Base-by-base conservation (phyloP, 768 basidiomycete species). In the Boletus rubropictus region DNA sequence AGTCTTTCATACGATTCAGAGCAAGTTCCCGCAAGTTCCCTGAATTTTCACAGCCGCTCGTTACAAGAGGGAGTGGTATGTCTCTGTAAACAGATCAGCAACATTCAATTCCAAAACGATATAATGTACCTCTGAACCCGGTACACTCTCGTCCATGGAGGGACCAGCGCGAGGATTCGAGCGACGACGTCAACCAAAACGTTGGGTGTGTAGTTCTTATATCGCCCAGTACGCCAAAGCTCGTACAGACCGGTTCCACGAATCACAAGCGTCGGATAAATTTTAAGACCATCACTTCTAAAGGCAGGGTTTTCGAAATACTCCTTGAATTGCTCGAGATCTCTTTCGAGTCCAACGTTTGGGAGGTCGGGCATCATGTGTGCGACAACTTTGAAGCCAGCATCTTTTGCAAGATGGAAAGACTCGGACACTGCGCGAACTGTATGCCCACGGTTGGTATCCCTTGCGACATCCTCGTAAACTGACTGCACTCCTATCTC, bases 341-440 rank as follows among this genome's bases (percentile, higher is more conserved):
- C 96, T 47, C 96, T 82, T 71, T 98, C 96, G 49, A 95, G 78
- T 28, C 96, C 96, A 48, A 98, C 90, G 63, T 99, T 99, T 8
- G 95, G 95, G 8, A 98, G 78, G 66, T 99, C 95, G 12, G 94
- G 93, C 94, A 99, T 99, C 96, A 98, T 98, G 64, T 99, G 96
- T 17, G 94, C 94, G 24, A 99, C 96, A 45, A 99, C 94, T 69
- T 99, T 99, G 84, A 96, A 99, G 4, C 96, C 96, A 2, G 95
- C 96, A 59, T 99, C 95, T 66, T 99, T 99, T 17, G 93, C 86
- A 58, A 99, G 82, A 61, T 98, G 95, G 70, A 99, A 99, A 11
- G 87, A 89, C 66, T 99, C 95, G 39, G 89, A 84, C 44, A 97
- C 95, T 8, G 95, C 91, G 44, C 91, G 91, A 41, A 99, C 96